Conservation (phyloP, 2,329 filamentous ascomycete species). For the Lachnellula occidentalis region DNA sequence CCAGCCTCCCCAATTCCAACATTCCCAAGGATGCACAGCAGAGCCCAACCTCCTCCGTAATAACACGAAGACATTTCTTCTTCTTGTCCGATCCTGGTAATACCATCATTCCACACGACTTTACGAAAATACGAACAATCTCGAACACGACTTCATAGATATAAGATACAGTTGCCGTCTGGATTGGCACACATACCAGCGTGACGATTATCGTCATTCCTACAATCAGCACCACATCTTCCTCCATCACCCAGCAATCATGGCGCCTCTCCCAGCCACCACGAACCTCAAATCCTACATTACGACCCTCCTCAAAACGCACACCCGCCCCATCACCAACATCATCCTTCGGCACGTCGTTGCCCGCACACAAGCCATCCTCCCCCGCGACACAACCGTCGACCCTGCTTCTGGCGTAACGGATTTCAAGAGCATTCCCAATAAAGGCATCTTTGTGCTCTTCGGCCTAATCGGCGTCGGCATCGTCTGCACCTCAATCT, state of each 20-base stretch:
- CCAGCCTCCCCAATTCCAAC: background rate
- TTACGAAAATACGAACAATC: background rate
- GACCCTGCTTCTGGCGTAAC: constrained; percentile 45
- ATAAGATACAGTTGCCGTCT: background rate
- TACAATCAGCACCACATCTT: background rate
- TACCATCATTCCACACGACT: background rate
- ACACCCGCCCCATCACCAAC: constrained; percentile 9
- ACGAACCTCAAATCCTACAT: constrained; percentile 15
- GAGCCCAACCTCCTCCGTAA: constrained; percentile 2
- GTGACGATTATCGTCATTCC: constrained; percentile 9
- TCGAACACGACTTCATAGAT: background rate
- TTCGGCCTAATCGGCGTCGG: constrained; percentile 77
- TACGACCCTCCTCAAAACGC: constrained; percentile 20
- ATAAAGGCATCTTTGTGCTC: constrained; percentile 71
- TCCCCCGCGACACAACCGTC: constrained; percentile 10
- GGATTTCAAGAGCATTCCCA: constrained; percentile 46
- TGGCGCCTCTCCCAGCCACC: constrained; percentile 26
- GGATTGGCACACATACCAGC: constrained; percentile 7
- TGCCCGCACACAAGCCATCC: constrained; percentile 7
- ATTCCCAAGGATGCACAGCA: background rate
- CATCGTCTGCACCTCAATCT: constrained; percentile 72
- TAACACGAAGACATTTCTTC: background rate
- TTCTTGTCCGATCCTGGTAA: background rate
- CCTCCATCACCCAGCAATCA: constrained; percentile 4
- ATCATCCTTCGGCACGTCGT: constrained; percentile 7